Percentiles rank a stretch among this genome's conserved stretches.
phyloP scores from a whole-genome alignment of 306 rosid species.

The Trifolium pratense region DNA sequence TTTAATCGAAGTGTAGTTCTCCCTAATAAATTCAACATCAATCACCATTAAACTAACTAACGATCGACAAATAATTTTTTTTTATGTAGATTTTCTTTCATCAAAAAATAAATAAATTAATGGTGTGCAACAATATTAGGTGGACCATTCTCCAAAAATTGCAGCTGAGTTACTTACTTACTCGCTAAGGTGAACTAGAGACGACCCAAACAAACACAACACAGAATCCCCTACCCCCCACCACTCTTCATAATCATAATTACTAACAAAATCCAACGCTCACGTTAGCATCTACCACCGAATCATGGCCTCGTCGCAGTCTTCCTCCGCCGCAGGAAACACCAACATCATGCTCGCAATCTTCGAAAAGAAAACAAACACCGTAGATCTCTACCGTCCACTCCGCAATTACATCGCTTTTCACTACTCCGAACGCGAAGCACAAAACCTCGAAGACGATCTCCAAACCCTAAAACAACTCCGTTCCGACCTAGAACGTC shows the following conservation, averaged over 20 bases:
- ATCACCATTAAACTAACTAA: too few relatives aligned
- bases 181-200: too few relatives aligned
- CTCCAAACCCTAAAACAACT: slow-evolving; percentile 85
- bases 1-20: too few relatives aligned
- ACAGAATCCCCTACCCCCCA: neutral
- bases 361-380: slow-evolving; percentile 84
- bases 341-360: slow-evolving; percentile 88
- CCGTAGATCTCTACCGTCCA: slow-evolving; percentile 77
- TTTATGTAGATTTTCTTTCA: too few relatives aligned
- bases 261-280: neutral
- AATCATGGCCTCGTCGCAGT: slow-evolving; percentile 65
- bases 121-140: too few relatives aligned
- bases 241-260: neutral
- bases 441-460: slow-evolving; percentile 91
- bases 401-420: slow-evolving; percentile 85
- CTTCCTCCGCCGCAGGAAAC: slow-evolving; percentile 57
- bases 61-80: too few relatives aligned
- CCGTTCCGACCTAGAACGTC: slow-evolving; percentile 86
- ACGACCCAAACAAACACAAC: neutral
- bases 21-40: too few relatives aligned
- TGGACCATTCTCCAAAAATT: too few relatives aligned
- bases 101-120: too few relatives aligned
- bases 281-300: neutral
- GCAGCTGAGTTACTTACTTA: too few relatives aligned
- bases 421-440: slow-evolving; percentile 97